Conservation (phyloP, 441 rosid genomes). For the Jatropha multifida region DNA sequence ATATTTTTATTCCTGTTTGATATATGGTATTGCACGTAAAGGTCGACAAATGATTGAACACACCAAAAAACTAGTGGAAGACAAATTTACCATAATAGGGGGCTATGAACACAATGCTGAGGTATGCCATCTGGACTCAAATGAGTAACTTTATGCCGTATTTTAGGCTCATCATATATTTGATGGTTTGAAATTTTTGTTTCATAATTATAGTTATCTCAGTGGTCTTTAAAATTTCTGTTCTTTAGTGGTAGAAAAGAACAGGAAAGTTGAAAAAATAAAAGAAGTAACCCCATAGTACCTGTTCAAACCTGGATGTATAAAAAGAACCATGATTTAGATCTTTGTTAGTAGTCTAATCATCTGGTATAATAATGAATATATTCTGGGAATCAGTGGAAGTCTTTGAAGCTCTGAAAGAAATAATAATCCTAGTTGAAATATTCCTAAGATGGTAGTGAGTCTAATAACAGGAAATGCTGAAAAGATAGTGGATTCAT, state of each 20-base stretch:
- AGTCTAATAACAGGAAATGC: neutral
- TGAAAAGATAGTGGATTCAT: neutral
- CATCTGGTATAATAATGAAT: neutral
- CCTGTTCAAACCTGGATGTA: neutral
- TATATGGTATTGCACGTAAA: constrained; percentile 41
- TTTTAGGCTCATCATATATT: neutral
- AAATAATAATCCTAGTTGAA: neutral
- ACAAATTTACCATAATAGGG: constrained; percentile 68
- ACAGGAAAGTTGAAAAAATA: neutral
- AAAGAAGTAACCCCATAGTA: neutral
- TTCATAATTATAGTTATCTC: neutral
- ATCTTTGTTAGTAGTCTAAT: neutral
- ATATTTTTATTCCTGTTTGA: constrained; percentile 20
- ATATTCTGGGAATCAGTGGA: neutral
- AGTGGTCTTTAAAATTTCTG: constrained; percentile 1
- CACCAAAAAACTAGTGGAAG: constrained; percentile 88
- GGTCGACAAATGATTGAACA: constrained; percentile 99
- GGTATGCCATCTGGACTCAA: constrained; percentile 45
- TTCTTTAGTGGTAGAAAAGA: neutral
- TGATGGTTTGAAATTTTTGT: constrained; percentile 7
- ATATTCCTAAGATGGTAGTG: neutral
- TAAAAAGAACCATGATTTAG: neutral
- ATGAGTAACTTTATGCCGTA: constrained; percentile 3
- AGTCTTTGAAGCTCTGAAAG: constrained; percentile 1
- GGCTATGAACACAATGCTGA: constrained; percentile 91